phyloP scores from a whole-genome alignment of 169 alveolate genomes.

The Theileria parva region DNA sequence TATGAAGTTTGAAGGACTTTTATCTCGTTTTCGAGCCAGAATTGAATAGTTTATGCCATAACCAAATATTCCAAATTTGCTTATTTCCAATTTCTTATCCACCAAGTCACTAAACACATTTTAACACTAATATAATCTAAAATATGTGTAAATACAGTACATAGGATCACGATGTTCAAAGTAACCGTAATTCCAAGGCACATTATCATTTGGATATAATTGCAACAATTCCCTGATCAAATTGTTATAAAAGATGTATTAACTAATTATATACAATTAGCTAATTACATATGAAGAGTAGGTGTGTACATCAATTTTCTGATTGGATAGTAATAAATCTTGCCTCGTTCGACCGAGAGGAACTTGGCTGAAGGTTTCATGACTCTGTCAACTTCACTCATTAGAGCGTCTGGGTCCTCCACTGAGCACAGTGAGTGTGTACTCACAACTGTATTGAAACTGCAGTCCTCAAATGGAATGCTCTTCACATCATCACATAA shows the following conservation, averaged over 20 bases:
- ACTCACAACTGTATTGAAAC: slow-evolving; percentile 74
- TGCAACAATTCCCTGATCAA: slow-evolving; percentile 53
- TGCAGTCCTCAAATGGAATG: slow-evolving; percentile 58
- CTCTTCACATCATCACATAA: slow-evolving; percentile 69
- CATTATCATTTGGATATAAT: slow-evolving; percentile 73
- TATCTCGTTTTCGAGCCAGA: slow-evolving; percentile 25
- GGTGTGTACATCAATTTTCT: slow-evolving; percentile 50
- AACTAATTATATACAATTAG: neutral
- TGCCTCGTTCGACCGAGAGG: slow-evolving; percentile 74
- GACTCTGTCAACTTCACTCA: slow-evolving; percentile 61
- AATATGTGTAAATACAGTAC: slow-evolving; percentile 6
- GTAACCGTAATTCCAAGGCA: slow-evolving; percentile 81
- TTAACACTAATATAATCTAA: neutral
- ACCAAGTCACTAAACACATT: slow-evolving; percentile 28
- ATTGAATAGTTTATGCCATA: slow-evolving; percentile 58
- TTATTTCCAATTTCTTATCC: slow-evolving; percentile 12
- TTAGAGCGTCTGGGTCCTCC: slow-evolving; percentile 67
- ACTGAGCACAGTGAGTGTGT: slow-evolving; percentile 77
- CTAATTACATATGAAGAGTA: neutral
- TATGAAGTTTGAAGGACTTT: slow-evolving; percentile 23
- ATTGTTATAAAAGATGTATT: neutral
- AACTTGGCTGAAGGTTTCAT: slow-evolving; percentile 68
- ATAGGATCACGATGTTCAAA: slow-evolving; percentile 74
- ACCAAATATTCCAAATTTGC: slow-evolving; percentile 52
- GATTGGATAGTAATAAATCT: slow-evolving; percentile 60